Conservation (phyloP, 176 grass and related monocot genomes). For the Ensete glaucum region DNA sequence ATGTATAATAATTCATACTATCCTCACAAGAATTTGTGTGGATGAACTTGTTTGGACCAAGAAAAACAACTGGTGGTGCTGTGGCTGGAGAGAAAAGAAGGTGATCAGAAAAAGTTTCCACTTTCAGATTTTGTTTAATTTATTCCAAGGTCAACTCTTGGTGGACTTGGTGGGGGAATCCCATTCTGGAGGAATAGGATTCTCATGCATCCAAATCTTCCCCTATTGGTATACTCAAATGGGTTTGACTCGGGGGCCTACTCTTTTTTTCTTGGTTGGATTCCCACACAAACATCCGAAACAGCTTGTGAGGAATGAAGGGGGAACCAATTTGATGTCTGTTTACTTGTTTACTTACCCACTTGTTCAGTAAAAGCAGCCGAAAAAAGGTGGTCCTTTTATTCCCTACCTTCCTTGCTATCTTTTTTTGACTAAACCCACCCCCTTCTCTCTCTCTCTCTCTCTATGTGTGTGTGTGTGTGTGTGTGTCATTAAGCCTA, state of each 20-base stretch:
- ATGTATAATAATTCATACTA: neutral
- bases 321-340: neutral
- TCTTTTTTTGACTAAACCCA: neutral
- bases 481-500: neutral
- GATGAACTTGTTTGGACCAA: neutral
- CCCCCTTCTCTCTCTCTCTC: neutral
- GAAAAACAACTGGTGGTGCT: neutral
- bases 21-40: neutral
- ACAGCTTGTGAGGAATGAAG: constrained; percentile 10
- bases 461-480: neutral
- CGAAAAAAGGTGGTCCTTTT: neutral
- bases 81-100: neutral
- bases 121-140: constrained; percentile 20
- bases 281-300: constrained; percentile 42
- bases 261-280: constrained; percentile 27
- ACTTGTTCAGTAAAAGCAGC: constrained; percentile 1
- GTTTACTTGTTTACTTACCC: neutral
- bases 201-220: constrained; percentile 65
- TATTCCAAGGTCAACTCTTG: constrained; percentile 46
- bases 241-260: constrained; percentile 55
- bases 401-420: neutral
- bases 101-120: constrained; percentile 4
- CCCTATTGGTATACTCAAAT: constrained; percentile 34
- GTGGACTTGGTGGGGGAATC: constrained; percentile 73
- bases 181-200: constrained; percentile 65